These are phyloP conservation scores for Lomentospora prolificans DNA, from an alignment of 2,329 filamentous ascomycete genomes.

Conservation along the genomic window DNA sequence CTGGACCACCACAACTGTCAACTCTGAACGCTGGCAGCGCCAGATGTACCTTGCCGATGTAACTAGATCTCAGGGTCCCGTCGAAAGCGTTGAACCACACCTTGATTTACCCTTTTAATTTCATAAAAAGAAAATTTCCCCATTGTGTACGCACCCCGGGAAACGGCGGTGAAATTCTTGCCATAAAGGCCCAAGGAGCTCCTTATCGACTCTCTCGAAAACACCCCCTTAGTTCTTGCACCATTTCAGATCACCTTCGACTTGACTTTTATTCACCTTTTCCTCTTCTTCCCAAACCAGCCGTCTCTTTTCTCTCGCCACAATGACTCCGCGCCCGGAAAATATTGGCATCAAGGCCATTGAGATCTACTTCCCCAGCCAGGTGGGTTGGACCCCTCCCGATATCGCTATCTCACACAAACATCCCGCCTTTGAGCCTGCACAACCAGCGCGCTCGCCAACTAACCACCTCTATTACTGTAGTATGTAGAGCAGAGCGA, in stretches of 20 bases:
- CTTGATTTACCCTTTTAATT: neutral
- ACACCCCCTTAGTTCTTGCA: neutral
- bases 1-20: neutral
- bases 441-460: neutral
- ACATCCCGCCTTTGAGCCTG: neutral
- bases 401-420: conserved; percentile 3
- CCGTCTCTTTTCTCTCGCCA: conserved; percentile 15
- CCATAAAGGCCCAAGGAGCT: neutral
- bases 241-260: neutral
- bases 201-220: neutral
- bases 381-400: conserved; percentile 45
- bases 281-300: neutral
- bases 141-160: neutral
- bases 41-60: conserved; percentile 1
- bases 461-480: neutral
- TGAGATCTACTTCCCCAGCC: conserved; percentile 78
- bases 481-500: conserved; percentile 78
- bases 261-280: neutral
- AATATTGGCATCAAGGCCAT: conserved; percentile 92
- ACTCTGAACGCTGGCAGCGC: no score
- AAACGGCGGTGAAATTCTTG: conserved; percentile 9
- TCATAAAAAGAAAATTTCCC: neutral
- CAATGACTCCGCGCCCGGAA: conserved; percentile 67
- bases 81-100: neutral
- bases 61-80: neutral